phyloP scores from a whole-genome alignment of 2,329 filamentous ascomycete species.

The Chaetomiaceae sp. region DNA sequence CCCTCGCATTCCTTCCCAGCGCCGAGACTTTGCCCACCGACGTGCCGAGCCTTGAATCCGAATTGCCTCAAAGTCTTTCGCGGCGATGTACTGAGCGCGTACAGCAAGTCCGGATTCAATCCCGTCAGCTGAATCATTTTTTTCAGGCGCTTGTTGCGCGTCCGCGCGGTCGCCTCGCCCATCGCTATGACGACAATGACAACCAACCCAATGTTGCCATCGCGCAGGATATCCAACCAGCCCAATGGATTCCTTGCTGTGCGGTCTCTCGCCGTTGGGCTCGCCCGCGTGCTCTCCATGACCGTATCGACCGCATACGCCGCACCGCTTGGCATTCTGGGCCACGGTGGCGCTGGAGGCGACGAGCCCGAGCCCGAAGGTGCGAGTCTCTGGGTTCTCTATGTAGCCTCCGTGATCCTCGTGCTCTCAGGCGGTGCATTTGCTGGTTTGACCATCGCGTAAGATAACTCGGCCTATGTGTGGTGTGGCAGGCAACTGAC shows the following conservation, averaged over 20 bases:
- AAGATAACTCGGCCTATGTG: slow-evolving; percentile 30
- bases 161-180: not conserved
- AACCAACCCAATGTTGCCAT: slow-evolving; percentile 2
- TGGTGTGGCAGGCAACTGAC: slow-evolving; percentile 13
- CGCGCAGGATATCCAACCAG: slow-evolving; percentile 14
- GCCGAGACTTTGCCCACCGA: not conserved
- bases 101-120: not conserved
- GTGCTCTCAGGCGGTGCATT: slow-evolving; percentile 89
- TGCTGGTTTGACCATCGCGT: slow-evolving; percentile 87
- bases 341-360: slow-evolving; percentile 36
- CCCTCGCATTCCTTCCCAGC: not conserved
- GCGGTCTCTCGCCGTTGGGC: slow-evolving; percentile 35
- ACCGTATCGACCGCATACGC: slow-evolving; percentile 46
- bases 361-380: slow-evolving; percentile 51
- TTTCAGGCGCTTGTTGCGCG: not conserved
- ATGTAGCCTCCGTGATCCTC: slow-evolving; percentile 70
- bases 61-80: too few relatives aligned
- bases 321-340: slow-evolving; percentile 37
- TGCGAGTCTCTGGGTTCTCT: slow-evolving; percentile 72
- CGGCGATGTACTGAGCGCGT: not conserved
- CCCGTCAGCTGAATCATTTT: not conserved
- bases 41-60: not conserved
- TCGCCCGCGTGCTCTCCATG: slow-evolving; percentile 47
- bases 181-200: slow-evolving; percentile 17
- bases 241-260: slow-evolving; percentile 24